Base-by-base conservation (phyloP, 2,329 filamentous ascomycete genomes). In the Cryphonectria radicalis region DNA sequence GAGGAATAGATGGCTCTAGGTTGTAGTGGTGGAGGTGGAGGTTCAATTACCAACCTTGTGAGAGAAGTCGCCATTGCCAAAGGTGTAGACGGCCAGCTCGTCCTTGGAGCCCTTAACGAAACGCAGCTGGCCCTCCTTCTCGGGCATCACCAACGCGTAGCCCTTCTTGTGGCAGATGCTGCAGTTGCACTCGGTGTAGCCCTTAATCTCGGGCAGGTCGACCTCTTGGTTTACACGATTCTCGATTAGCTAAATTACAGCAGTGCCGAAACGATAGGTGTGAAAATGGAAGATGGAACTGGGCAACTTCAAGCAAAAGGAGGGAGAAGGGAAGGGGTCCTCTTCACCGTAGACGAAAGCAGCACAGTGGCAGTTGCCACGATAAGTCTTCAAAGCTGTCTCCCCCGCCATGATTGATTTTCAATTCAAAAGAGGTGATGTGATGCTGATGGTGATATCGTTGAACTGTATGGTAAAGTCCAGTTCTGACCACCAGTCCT, bases 131-230 rank as follows among this genome's bases (percentile, higher is more conserved):
- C 78, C 76, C 3, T 74, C 75, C 7, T 64, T 22, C 0, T 74
- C 73, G 4, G 76, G 75, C 46, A 81, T 77, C 28, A 80, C 63
- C 77, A 79, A 85, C 53, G 85, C 76, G 60, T 84, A 83, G 22
- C 79, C 84, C 76, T 86, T 86, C 75, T 83, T 86, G 75, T 74
- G 76, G 77, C 91, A 91, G 74, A 91, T 87, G 80, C 89, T 92
- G 81, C 92, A 93, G 79, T 91, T 90, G 80, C 91, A 92, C 76
- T 87, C 83, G 5, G 80, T 77, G 7, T 84, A 85, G 5, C 83
- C 79, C 75, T 87, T 88, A 72, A 92, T 84, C 77, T 91, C 88
- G 32, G 89, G 87, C 11, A 68, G 14, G 22, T 68, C 43, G 57
- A 68, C 42, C 57, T 68, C 67, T 68, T 43, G 25, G 17, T n/a